Evolutionary conservation across 2,329 filamentous ascomycete species (phyloP).

Genomic region (Phaeomoniella chlamydospora): DNA sequence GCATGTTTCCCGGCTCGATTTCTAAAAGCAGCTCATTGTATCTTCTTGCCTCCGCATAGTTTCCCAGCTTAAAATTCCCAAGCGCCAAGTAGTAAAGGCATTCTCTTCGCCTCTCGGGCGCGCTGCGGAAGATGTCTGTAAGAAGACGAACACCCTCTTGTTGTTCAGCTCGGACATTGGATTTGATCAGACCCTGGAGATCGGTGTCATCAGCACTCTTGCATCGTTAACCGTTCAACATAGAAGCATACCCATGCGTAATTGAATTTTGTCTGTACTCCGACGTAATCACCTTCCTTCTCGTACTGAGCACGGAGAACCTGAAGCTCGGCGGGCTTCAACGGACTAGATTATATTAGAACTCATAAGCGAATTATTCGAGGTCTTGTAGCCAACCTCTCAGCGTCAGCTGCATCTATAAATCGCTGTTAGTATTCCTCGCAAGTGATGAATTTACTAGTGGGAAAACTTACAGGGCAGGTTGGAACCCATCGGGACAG

Average conservation of each 20-base stretch:
- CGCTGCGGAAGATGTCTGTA: conserved; percentile 89
- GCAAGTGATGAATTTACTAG: background rate
- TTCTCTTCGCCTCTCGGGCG: conserved; percentile 85
- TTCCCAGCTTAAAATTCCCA: conserved; percentile 95
- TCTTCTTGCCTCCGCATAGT: conserved; percentile 84
- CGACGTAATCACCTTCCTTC: conserved; percentile 93
- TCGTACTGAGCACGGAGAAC: conserved; percentile 91
- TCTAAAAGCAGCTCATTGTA: conserved; percentile 91
- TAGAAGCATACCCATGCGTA: conserved; percentile 71
- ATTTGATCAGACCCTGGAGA: conserved; percentile 82
- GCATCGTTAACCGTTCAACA: background rate
- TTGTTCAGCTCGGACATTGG: conserved; percentile 66
- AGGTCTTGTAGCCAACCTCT: conserved; percentile 48
- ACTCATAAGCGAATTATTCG: conserved; percentile 2
- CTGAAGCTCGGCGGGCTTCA: conserved; percentile 82
- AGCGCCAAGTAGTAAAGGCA: conserved; percentile 96
- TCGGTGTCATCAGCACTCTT: background rate
- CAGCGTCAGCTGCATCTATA: conserved; percentile 89
- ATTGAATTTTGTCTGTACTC: conserved; percentile 98
- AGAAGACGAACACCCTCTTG: conserved; percentile 88
- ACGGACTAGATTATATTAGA: conserved; percentile 61
- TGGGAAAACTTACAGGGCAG: conserved; percentile 30
- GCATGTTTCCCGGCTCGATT: conserved; percentile 80
- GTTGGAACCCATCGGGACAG: conserved; percentile 19
- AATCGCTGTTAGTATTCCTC: conserved; percentile 9